These are phyloP conservation scores for Suhomyces sp. DNA, from an alignment of 805 yeast species.

Conservation along the genomic window DNA sequence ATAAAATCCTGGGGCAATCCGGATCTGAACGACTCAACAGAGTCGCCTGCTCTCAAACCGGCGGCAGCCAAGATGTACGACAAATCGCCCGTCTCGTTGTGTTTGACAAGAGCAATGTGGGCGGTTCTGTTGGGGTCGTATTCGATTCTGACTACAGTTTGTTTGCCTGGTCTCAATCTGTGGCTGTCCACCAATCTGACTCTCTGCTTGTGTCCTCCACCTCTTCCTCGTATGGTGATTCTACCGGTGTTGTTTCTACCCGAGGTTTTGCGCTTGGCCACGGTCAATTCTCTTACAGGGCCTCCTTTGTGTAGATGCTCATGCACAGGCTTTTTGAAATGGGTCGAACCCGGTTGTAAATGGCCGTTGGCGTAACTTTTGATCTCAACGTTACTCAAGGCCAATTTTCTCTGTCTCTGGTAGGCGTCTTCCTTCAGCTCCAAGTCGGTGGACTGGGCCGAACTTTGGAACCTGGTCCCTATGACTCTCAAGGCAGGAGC, in stretches of 20 bases:
- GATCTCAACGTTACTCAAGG: constrained; percentile 66
- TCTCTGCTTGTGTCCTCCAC: constrained; percentile 94
- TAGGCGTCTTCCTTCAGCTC: constrained; percentile 76
- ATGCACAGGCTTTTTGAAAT: constrained; percentile 86
- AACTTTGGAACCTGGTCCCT: background rate
- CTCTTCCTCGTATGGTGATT: constrained; percentile 90
- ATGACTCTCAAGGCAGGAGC: background rate
- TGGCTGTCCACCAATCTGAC: constrained; percentile 76
- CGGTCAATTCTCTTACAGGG: constrained; percentile 74
- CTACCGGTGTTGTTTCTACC: constrained; percentile 90
- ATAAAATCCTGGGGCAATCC: constrained; percentile 79
- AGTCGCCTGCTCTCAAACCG: constrained; percentile 90
- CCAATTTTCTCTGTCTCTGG: constrained; percentile 67
- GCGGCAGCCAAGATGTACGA: constrained; percentile 88
- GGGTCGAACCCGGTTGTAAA: constrained; percentile 80
- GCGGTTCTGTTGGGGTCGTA: constrained; percentile 94
- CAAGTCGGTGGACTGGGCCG: constrained; percentile 53
- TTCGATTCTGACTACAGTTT: constrained; percentile 82
- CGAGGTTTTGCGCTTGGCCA: constrained; percentile 65
- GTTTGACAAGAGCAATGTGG: constrained; percentile 83
- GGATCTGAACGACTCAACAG: constrained; percentile 81
- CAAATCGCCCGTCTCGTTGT: constrained; percentile 55
- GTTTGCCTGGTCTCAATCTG: constrained; percentile 66
- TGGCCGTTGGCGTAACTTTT: constrained; percentile 69
- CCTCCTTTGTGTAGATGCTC: constrained; percentile 83